phyloP scores from a whole-genome alignment of 2,329 filamentous ascomycete species.

The Hymenotorrendiella dingleyae region DNA sequence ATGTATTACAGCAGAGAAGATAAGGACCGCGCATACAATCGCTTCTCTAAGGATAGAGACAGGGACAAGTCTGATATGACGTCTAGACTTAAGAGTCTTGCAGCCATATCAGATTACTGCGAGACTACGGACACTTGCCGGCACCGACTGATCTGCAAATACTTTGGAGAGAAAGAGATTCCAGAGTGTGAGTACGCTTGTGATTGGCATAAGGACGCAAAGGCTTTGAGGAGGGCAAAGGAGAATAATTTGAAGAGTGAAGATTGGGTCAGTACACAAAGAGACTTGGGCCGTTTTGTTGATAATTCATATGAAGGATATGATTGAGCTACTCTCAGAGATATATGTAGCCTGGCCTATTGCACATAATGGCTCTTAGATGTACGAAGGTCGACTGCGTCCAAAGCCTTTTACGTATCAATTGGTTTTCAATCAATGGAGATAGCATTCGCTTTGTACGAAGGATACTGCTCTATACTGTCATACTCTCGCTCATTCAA shows the following conservation, averaged over 20 bases:
- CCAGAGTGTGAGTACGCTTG: constrained; percentile 68
- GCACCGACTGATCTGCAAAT: constrained; percentile 67
- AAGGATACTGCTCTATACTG: neutral
- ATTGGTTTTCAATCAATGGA: too few relatives aligned
- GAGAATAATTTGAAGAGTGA: constrained; percentile 50
- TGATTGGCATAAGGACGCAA: constrained; percentile 68
- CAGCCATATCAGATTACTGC: constrained; percentile 71
- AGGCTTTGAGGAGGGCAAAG: constrained; percentile 52
- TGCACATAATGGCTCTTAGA: neutral
- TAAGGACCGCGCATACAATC: constrained; percentile 61
- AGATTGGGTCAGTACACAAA: constrained; percentile 59
- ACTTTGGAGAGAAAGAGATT: constrained; percentile 63
- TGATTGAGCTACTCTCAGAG: constrained; percentile 18
- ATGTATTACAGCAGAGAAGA: constrained; percentile 90
- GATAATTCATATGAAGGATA: constrained; percentile 48
- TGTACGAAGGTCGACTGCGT: neutral
- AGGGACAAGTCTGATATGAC: constrained; percentile 39
- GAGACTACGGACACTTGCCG: constrained; percentile 69
- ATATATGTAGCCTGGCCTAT: neutral
- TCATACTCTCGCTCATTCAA: neutral
- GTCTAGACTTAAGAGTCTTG: constrained; percentile 56
- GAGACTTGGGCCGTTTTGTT: constrained; percentile 51
- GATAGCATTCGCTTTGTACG: neutral
- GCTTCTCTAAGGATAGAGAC: constrained; percentile 46
- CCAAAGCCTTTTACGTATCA: neutral